Base-by-base conservation (phyloP, 495 filamentous ascomycete species). In the Wilcoxina mikolae region DNA sequence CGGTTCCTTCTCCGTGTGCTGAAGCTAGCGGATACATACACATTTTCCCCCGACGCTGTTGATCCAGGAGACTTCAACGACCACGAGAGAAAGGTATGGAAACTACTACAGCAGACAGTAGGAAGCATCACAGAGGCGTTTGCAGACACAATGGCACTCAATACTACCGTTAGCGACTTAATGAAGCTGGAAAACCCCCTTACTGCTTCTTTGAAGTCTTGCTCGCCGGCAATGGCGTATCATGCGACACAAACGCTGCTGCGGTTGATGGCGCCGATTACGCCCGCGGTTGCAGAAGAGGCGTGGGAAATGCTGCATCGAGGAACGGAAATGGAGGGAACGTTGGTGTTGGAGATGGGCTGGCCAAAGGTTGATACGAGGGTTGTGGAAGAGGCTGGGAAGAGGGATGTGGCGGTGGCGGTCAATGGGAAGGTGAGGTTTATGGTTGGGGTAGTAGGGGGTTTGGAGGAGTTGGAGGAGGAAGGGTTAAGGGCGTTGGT, bases 81-180 rank as follows among this genome's bases (percentile, higher is more conserved):
- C 11, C 18, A 31, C 38, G 77, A 84, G 53, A 71, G 73, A 20
- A 69, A 73, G 3, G 67, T 87, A 0, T 77, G 83, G 70, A 72
- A 81, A 7, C 68, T 72, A 4, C 76, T 80, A 9, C 83, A 90
- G 58, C 68, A 72, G 33, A 82, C 82, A 17, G 81, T 93, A 38
- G 54, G 57, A 1, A 79, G 74, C n/a, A 78, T 89, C 54, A 87
- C 81, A 0, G 66, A 69, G 3, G 78, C 82, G n/a, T 77, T 88
- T 53, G 71, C 81, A 52, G 73, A 74, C 29, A 82, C 85, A 1
- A 82, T 85, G 57, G 65, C 80, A 0, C 72, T 94, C 41, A 94
- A 94, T 67, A 91, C 84, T 2, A 76, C 83, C 29, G 76, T 94
- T 17, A 87, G 83, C 1, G 84, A 87, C 59, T 71, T 94, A 29